phyloP scores from a whole-genome alignment of 495 filamentous ascomycete genomes.

The Glonium stellatum region DNA sequence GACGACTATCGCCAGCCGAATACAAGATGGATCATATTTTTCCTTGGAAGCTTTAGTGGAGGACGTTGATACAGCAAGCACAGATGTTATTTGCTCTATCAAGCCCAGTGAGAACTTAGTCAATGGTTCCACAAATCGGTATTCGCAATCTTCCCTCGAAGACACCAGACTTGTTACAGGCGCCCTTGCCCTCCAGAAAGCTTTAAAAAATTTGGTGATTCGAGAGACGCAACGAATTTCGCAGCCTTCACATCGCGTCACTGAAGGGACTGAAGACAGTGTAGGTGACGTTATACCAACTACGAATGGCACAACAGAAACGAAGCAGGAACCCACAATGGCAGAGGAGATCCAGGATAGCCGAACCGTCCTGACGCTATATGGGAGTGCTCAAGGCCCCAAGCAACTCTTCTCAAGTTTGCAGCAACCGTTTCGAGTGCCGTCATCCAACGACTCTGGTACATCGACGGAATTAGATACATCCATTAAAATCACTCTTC shows the following conservation, averaged over 20 bases:
- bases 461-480: slow-evolving; percentile 35
- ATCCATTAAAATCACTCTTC: slow-evolving; percentile 35
- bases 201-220: slow-evolving; percentile 5
- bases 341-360: slow-evolving; percentile 10
- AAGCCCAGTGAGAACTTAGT: neutral
- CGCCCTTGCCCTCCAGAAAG: slow-evolving; percentile 21
- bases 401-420: slow-evolving; percentile 81
- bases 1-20: slow-evolving; percentile 10
- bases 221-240: slow-evolving; percentile 12
- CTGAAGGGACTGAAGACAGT: neutral
- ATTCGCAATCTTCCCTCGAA: slow-evolving; percentile 2
- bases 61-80: slow-evolving; percentile 22
- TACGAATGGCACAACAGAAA: neutral
- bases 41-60: slow-evolving; percentile 20
- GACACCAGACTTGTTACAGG: slow-evolving; percentile 10
- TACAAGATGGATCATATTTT: slow-evolving; percentile 17
- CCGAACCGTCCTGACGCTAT: slow-evolving; percentile 62
- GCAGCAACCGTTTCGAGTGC: slow-evolving; percentile 43
- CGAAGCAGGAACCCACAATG: neutral
- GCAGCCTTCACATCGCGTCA: neutral
- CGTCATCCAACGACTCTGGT: slow-evolving; percentile 31
- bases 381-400: slow-evolving; percentile 59
- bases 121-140: neutral
- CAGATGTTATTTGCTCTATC: slow-evolving; percentile 11
- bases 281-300: neutral